phyloP scores from a whole-genome alignment of 139 green algal species.

The Asterochloris erici region DNA sequence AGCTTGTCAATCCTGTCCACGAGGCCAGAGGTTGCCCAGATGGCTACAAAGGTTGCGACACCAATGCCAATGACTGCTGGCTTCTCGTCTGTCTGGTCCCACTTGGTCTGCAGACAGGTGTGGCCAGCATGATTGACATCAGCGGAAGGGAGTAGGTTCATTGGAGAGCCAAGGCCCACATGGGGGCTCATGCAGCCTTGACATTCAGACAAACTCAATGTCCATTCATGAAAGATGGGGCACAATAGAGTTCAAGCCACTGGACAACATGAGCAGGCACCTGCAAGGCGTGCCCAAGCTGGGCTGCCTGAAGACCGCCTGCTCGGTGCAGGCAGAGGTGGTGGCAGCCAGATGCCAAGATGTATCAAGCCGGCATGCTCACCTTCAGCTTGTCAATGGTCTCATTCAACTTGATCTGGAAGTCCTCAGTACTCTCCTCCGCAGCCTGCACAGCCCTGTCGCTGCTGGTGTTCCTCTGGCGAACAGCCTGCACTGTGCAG shows the following conservation, averaged over 20 bases:
- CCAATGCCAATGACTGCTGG: slow-evolving; percentile 32
- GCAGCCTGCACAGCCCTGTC: slow-evolving; percentile 4
- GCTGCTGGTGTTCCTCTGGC: background rate
- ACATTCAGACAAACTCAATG: background rate
- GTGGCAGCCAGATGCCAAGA: background rate
- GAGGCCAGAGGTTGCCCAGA: slow-evolving; percentile 34
- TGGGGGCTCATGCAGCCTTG: background rate
- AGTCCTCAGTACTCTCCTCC: slow-evolving; percentile 7
- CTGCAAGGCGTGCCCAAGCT: background rate
- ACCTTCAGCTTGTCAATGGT: slow-evolving; percentile 16
- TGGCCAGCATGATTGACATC: background rate
- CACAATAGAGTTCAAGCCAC: background rate
- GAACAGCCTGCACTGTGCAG: background rate
- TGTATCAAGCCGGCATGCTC: background rate
- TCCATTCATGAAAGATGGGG: background rate
- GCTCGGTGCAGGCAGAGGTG: background rate
- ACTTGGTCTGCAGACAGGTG: slow-evolving; percentile 22
- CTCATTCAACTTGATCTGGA: slow-evolving; percentile 13
- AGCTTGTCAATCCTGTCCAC: slow-evolving; percentile 31
- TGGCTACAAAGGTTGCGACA: slow-evolving; percentile 25
- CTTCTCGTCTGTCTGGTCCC: slow-evolving; percentile 49
- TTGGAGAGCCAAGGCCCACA: background rate
- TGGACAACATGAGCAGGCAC: background rate
- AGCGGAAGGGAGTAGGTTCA: background rate
- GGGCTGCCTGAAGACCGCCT: background rate